Percentiles rank a stretch among this genome's conserved stretches.
These are phyloP conservation scores for Scedosporium apiospermum DNA, from an alignment of 2,329 filamentous ascomycete species.

Conservation along the genomic window DNA sequence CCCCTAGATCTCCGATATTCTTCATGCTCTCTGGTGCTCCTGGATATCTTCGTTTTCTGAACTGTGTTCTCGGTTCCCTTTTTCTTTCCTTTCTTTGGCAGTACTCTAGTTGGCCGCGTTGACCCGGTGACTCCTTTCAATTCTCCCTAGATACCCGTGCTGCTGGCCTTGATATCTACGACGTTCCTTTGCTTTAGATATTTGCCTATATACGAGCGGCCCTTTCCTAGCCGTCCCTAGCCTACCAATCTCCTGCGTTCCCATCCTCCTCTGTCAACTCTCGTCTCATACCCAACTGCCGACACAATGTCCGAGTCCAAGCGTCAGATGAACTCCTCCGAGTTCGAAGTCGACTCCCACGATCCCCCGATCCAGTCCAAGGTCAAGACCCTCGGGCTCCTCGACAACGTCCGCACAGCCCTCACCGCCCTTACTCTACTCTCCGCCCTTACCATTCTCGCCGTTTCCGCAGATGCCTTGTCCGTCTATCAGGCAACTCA, in stretches of 20 bases:
- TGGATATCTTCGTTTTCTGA: background rate
- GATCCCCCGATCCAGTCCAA: conserved; percentile 25
- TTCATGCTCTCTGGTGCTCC: background rate
- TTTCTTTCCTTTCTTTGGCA: background rate
- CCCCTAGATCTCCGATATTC: background rate
- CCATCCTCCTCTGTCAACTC: background rate
- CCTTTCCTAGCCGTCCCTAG: background rate
- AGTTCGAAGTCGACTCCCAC: conserved; percentile 38
- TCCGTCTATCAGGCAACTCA: conserved; percentile 46
- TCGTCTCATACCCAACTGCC: conserved; percentile 6
- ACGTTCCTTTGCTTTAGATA: background rate
- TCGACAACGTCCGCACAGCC: conserved; percentile 35
- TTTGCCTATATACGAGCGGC: background rate
- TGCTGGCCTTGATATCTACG: background rate
- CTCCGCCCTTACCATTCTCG: conserved; percentile 42
- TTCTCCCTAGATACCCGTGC: background rate
- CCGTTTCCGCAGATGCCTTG: conserved; percentile 43
- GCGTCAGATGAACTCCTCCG: conserved; percentile 28
- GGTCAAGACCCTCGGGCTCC: conserved; percentile 25
- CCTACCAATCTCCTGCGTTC: background rate
- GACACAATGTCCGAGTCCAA: conserved; percentile 26
- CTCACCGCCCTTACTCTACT: conserved; percentile 41
- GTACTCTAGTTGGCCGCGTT: background rate
- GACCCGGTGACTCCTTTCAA: background rate
- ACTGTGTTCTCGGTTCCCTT: background rate